Evolutionary conservation across 768 basidiomycete genomes (phyloP).

Genomic region (Psilocybe cubensis): DNA sequence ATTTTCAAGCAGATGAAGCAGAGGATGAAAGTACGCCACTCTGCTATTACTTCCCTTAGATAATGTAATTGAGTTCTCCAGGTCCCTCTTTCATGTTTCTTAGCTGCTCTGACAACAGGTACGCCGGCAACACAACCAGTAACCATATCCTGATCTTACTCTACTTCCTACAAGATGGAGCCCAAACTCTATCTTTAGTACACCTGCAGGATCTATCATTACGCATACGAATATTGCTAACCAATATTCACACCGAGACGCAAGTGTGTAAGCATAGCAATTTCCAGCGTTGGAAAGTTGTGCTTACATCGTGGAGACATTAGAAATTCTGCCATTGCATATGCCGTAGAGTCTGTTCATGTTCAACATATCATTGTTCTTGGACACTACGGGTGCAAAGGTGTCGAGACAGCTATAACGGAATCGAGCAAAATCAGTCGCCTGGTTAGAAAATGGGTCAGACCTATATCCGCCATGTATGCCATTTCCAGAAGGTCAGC

Average conservation of each 20-base stretch:
- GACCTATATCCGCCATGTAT: constrained; percentile 35
- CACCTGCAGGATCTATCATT: constrained; percentile 33
- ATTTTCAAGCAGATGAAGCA: constrained; percentile 13
- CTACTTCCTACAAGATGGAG: constrained; percentile 21
- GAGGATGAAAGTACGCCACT: constrained; percentile 23
- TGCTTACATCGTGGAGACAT: neutral
- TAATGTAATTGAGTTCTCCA: constrained; percentile 7
- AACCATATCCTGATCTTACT: neutral
- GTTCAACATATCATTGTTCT: constrained; percentile 41
- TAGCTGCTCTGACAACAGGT: constrained; percentile 40
- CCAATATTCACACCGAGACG: constrained; percentile 36
- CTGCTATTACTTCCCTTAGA: neutral
- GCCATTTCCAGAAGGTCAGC: constrained; percentile 32
- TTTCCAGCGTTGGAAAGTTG: neutral
- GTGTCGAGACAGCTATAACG: constrained; percentile 35
- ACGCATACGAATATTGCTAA: constrained; percentile 40
- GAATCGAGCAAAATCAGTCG: constrained; percentile 22
- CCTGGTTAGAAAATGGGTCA: constrained; percentile 33
- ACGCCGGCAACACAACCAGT: neutral
- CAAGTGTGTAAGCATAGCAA: constrained; percentile 32
- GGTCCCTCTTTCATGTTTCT: constrained; percentile 42
- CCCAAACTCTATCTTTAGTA: constrained; percentile 35
- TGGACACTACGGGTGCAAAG: constrained; percentile 43
- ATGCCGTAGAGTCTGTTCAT: constrained; percentile 35
- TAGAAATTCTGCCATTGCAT: constrained; percentile 37